Percentiles rank a stretch among this genome's conserved stretches.
Conservation (phyloP, 75 land plant species). For the Sequoiadendron giganteum region DNA sequence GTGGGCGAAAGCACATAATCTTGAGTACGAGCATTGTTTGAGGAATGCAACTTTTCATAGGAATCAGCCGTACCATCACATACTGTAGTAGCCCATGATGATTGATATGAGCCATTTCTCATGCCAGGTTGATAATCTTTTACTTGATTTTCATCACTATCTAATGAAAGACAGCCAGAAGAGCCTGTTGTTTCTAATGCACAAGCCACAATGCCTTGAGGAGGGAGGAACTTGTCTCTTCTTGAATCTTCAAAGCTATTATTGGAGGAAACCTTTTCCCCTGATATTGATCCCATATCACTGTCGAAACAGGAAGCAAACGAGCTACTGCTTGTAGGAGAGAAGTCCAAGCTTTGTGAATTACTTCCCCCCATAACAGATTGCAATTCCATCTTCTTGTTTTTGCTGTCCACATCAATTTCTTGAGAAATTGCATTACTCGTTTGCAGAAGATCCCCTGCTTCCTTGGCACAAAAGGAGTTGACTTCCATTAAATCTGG, state of each 20-base stretch:
- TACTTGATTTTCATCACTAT: neutral
- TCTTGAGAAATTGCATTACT: neutral
- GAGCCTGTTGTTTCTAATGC: neutral
- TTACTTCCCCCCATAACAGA: neutral
- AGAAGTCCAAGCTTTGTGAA: neutral
- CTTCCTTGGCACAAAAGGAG: neutral
- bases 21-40: neutral
- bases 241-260: neutral
- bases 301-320: slow-evolving; percentile 4
- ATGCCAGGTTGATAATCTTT: neutral
- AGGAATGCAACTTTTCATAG: neutral
- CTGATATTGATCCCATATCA: slow-evolving; percentile 9
- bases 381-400: neutral
- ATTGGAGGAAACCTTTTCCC: slow-evolving; percentile 4
- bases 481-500: neutral
- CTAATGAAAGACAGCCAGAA: neutral
- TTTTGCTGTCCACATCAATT: neutral
- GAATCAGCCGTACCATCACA: neutral
- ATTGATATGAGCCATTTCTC: neutral
- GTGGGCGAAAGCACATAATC: neutral
- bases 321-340: neutral
- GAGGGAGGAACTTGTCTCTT: neutral
- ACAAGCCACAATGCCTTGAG: neutral
- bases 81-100: neutral
- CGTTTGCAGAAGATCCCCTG: neutral